Evolutionary conservation across 371 early-diverging fungal species (phyloP).

Genomic region (Circinella umbellata): DNA sequence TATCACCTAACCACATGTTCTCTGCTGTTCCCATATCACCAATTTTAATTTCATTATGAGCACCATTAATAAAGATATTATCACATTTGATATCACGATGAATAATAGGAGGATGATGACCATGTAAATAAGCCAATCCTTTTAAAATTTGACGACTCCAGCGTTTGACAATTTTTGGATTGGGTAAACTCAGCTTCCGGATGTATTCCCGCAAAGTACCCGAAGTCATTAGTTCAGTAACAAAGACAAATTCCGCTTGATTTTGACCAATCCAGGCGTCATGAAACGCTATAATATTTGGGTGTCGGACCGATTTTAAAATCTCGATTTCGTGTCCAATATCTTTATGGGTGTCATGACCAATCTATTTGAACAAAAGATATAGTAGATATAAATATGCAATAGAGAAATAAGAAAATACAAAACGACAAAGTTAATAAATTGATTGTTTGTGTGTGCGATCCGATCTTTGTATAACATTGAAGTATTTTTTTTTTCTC

Average conservation of each 20-base stretch:
- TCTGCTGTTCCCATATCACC: slow-evolving; percentile 84
- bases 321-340: slow-evolving; percentile 66
- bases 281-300: slow-evolving; percentile 86
- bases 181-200: slow-evolving; percentile 69
- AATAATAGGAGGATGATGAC: slow-evolving; percentile 83
- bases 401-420: too few species aligned
- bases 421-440: too few species aligned
- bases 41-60: slow-evolving; percentile 89
- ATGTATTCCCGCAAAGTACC: slow-evolving; percentile 86
- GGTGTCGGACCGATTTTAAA: slow-evolving; percentile 81
- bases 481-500: too few species aligned
- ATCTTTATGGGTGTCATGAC: slow-evolving; percentile 19
- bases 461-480: too few species aligned
- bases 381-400: too few species aligned
- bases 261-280: slow-evolving; percentile 71
- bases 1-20: slow-evolving; percentile 43
- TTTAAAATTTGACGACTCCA: slow-evolving; percentile 84
- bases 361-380: too few species aligned
- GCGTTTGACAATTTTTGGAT: slow-evolving; percentile 79
- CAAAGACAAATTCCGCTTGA: slow-evolving; percentile 73
- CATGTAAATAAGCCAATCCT: slow-evolving; percentile 84
- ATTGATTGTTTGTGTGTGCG: too few species aligned
- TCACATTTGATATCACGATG: slow-evolving; percentile 86
- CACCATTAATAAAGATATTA: slow-evolving; percentile 92
- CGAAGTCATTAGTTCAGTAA: slow-evolving; percentile 94